Evolutionary conservation across 768 basidiomycete species (phyloP), one percentile per base, ranked within the genome.

Genomic region (Kwoniella dejecticola): DNA sequence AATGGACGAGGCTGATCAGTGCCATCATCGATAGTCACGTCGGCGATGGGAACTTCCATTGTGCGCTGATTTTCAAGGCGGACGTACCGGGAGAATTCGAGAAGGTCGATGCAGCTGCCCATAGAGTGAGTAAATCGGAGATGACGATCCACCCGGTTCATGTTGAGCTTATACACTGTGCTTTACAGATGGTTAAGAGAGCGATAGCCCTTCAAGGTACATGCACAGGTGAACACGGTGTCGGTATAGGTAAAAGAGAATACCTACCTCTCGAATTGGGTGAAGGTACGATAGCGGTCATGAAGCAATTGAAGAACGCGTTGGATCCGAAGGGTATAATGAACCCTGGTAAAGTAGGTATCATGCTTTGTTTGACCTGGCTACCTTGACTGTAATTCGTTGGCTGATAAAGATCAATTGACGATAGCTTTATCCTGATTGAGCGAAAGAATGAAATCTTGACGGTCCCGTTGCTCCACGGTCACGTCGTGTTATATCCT

Each of bases 221-320:
- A 2, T 80, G 80, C 59, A 79, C 80, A 4, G 80, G 80, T 5
- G 90, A 92, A 75, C 90, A 92, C 74, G 90, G 90, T 0, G 87
- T 92, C 15, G 90, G 91, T 1, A 79, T 92, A 12, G 90, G 90
- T 11, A 92, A 92, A 81, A 88, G 85, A 72, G 57, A 56, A 30
- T 94, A 89, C 77, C 83, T 96, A 1, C 73, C 80, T 8, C 83
- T 87, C 17, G 93, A 96, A 75, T 83, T 96, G 0, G 93, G 93
- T 0, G 81, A 82, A 46, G 87, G 85, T 6, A 93, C 91, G 0
- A 85, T 95, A 11, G 84, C 84, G 44, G 81, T 94, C 6, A 91
- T 95, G 91, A 86, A 85, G 80, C 84, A 82, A 11, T 83, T 94
- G 68, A 96, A 94, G 77, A 80, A 79, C 27, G 83, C 87, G 10